These are phyloP conservation scores for Dinochytrium kinnereticum DNA, from an alignment of 371 early-diverging fungal genomes.

Conservation along the genomic window DNA sequence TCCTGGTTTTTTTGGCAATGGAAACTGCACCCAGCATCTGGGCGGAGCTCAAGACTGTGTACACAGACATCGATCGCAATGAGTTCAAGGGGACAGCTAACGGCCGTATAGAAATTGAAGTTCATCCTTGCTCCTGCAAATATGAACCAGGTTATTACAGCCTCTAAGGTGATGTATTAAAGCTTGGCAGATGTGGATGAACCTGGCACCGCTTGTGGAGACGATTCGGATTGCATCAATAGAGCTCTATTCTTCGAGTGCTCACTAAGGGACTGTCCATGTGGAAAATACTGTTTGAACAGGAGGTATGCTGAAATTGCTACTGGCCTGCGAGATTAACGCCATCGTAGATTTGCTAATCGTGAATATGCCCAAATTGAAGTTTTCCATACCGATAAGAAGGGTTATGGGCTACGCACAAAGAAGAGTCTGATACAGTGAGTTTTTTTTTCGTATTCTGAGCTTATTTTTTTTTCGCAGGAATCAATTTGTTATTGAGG, in stretches of 20 bases:
- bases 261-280: constrained; percentile 84
- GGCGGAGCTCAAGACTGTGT: constrained; percentile 33
- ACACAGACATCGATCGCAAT: constrained; percentile 65
- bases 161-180: background rate
- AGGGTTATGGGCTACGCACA: constrained; percentile 92
- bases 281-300: constrained; percentile 87
- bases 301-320: too few species aligned
- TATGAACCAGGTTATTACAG: constrained; percentile 66
- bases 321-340: constrained; percentile 4
- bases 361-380: constrained; percentile 84
- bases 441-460: constrained; percentile 19
- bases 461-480: background rate
- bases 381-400: constrained; percentile 84
- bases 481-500: constrained; percentile 13
- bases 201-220: constrained; percentile 79
- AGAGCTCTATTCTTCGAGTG: constrained; percentile 93
- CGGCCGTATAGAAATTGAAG: constrained; percentile 74
- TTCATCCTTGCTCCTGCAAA: constrained; percentile 81
- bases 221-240: constrained; percentile 88
- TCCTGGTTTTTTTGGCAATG: too few species aligned
- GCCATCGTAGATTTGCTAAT: constrained; percentile 72
- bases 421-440: constrained; percentile 67
- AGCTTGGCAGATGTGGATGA: constrained; percentile 14
- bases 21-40: background rate
- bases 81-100: constrained; percentile 73